Percentiles rank a stretch among this genome's conserved stretches.
Evolutionary conservation across 78 protist genomes (phyloP).

Genomic region (Isochrysis galbana): DNA sequence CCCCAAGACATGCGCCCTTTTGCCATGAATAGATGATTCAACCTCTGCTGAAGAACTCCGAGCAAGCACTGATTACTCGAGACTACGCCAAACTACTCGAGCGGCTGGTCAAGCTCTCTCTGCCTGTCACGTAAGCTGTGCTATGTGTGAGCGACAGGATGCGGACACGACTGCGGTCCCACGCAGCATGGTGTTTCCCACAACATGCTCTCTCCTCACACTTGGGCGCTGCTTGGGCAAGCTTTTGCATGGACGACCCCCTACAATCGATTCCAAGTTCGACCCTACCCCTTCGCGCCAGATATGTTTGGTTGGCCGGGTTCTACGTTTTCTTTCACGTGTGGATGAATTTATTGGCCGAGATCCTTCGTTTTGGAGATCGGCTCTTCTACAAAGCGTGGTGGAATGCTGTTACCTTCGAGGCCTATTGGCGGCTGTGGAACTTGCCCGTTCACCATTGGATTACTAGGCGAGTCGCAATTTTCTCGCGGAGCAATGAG

Average conservation of each 20-base stretch:
- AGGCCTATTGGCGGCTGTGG: constrained; percentile 81
- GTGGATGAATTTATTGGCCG: constrained; percentile 53
- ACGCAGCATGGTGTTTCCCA: too few species aligned
- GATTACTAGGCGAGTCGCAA: too few species aligned
- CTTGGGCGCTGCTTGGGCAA: too few species aligned
- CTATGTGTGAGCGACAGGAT: too few species aligned
- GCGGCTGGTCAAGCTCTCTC: constrained; percentile 43
- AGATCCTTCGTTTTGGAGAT: constrained; percentile 52
- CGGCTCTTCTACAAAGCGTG: constrained; percentile 61
- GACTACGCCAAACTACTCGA: background rate
- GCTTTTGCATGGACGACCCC: too few species aligned
- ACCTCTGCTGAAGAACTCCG: constrained; percentile 30
- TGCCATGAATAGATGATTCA: too few species aligned
- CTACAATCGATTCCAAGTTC: too few species aligned
- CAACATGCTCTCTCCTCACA: too few species aligned
- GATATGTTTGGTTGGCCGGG: constrained; percentile 4
- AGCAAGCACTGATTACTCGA: background rate
- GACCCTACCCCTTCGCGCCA: too few species aligned
- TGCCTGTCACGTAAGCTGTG: background rate
- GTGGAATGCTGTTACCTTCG: constrained; percentile 76
- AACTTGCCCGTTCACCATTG: constrained; percentile 68
- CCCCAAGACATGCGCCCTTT: too few species aligned
- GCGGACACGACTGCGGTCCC: too few species aligned
- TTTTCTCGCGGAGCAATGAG: too few species aligned
- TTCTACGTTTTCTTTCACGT: constrained; percentile 45